These are phyloP conservation scores for Sextonia rubra DNA, from an alignment of 164 flowering plant species.

Conservation along the genomic window DNA sequence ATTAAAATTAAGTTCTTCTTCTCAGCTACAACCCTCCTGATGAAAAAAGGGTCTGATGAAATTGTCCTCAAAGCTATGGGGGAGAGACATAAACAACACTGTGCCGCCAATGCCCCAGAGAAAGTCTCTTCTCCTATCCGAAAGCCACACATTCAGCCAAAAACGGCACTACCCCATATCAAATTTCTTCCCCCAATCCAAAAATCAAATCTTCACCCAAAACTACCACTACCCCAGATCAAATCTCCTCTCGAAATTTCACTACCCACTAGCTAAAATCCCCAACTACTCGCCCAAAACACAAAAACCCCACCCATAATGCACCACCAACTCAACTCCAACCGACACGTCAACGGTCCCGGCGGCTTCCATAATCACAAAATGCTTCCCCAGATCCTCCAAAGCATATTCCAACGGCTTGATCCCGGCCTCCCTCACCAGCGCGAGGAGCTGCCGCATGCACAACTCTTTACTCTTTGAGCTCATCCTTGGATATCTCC, in stretches of 20 bases:
- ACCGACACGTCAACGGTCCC: constrained; percentile 87
- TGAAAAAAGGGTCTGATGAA: no score
- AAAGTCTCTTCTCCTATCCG: no score
- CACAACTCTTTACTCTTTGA: constrained; percentile 87
- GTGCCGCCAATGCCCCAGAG: not conserved
- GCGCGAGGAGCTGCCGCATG: constrained; percentile 63
- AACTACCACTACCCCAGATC: no score
- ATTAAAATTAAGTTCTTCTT: no score
- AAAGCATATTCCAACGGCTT: constrained; percentile 50
- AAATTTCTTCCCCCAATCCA: not conserved
- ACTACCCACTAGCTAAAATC: no score
- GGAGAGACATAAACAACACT: no score
- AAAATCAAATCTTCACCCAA: no score
- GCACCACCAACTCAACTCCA: constrained; percentile 86
- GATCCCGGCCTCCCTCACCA: constrained; percentile 78
- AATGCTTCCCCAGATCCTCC: constrained; percentile 78
- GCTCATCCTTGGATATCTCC: constrained; percentile 68
- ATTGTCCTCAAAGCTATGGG: no score
- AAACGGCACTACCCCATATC: not conserved
- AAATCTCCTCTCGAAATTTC: not conserved
- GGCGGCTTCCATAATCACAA: constrained; percentile 74
- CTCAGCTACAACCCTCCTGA: no score
- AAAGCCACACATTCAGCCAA: not conserved
- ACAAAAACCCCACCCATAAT: constrained; percentile 52
- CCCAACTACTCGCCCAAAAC: not conserved